These are phyloP conservation scores for Chaetomium sp. DNA, from an alignment of 2,329 filamentous ascomycete species.

Conservation along the genomic window DNA sequence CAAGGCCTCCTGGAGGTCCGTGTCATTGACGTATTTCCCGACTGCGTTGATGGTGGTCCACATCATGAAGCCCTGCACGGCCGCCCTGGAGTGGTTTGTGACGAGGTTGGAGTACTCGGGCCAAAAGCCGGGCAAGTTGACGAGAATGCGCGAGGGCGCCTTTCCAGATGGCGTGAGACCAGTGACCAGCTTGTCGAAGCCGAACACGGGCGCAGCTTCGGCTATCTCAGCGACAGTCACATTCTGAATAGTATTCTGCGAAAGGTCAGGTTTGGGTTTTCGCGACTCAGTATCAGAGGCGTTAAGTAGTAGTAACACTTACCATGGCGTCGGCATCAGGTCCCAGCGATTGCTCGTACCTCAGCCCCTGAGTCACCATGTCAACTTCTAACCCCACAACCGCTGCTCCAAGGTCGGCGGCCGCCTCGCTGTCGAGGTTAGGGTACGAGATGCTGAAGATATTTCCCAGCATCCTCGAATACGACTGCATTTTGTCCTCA, in stretches of 20 bases:
- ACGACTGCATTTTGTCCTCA: not conserved
- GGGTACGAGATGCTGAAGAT: constrained; percentile 4
- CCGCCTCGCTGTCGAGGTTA: not conserved
- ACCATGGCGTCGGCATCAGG: not conserved
- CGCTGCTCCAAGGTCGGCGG: not conserved
- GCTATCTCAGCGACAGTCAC: constrained; percentile 8
- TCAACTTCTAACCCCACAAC: constrained; percentile 8
- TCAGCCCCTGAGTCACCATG: not conserved
- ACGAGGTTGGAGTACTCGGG: constrained; percentile 46
- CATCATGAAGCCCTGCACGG: constrained; percentile 46
- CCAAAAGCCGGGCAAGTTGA: not conserved
- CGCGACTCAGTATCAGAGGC: not conserved
- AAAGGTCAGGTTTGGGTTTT: not conserved
- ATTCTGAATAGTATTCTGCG: not conserved
- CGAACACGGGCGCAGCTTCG: constrained; percentile 7
- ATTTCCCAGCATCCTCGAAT: not conserved
- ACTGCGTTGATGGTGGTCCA: constrained; percentile 66
- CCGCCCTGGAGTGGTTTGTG: constrained; percentile 23
- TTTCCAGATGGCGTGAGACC: constrained; percentile 15
- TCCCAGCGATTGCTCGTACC: not conserved
- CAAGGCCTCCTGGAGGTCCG: constrained; percentile 17
- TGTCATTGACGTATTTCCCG: constrained; percentile 56
- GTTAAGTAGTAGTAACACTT: not conserved
- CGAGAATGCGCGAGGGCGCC: constrained; percentile 1
- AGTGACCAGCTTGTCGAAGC: constrained; percentile 25